phyloP scores from a whole-genome alignment of 768 basidiomycete genomes.

The Rickenella mellea region DNA sequence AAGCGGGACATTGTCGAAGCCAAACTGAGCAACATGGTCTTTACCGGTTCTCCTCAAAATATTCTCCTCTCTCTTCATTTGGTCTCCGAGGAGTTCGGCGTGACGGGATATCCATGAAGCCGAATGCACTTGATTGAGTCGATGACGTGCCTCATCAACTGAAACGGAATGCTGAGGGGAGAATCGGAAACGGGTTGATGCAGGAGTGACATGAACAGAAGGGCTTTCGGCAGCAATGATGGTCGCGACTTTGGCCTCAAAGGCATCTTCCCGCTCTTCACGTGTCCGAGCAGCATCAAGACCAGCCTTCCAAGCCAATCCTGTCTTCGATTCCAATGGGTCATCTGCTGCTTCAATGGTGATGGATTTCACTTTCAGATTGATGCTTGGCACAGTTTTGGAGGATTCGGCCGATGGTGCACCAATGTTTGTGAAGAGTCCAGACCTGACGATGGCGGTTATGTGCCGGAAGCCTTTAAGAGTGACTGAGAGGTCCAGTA shows the following conservation, averaged over 20 bases:
- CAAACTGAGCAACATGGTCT: constrained; percentile 1
- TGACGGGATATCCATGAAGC: constrained; percentile 61
- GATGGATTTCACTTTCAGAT: constrained; percentile 47
- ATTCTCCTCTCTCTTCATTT: constrained; percentile 37
- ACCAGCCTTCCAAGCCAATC: constrained; percentile 66
- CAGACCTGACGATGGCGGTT: constrained; percentile 34
- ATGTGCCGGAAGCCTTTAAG: constrained; percentile 73
- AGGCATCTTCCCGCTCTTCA: constrained; percentile 70
- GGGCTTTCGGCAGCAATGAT: constrained; percentile 35
- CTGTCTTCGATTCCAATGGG: constrained; percentile 69
- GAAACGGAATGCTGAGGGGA: constrained; percentile 54
- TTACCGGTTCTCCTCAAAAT: constrained; percentile 38
- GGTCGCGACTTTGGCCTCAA: constrained; percentile 66
- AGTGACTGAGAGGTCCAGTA: constrained; percentile 59
- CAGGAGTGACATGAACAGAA: constrained; percentile 13
- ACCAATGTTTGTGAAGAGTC: constrained; percentile 44
- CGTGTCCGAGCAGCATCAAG: constrained; percentile 61
- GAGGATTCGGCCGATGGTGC: constrained; percentile 62
- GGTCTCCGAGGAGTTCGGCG: constrained; percentile 37
- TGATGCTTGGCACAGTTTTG: constrained; percentile 58
- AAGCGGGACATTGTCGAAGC: constrained; percentile 24
- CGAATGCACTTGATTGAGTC: constrained; percentile 61
- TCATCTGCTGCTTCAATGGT: constrained; percentile 79
- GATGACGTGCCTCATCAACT: constrained; percentile 58
- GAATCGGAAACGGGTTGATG: constrained; percentile 42